A percentile compares a stretch with the other conserved stretches of the same genome.
phyloP scores from a whole-genome alignment of 768 basidiomycete genomes.

The Gelatoporia subvermispora region DNA sequence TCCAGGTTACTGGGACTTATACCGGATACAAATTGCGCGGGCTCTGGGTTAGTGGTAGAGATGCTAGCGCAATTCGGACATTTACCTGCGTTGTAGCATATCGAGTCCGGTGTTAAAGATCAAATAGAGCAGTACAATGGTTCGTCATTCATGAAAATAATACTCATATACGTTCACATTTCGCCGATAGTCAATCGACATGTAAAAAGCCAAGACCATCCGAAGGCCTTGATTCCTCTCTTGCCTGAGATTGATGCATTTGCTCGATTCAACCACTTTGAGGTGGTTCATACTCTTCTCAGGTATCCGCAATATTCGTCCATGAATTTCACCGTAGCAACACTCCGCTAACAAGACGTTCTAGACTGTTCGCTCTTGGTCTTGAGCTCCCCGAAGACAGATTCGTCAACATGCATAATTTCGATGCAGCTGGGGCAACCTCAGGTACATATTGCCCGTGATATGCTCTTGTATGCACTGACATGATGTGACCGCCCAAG shows the following conservation, averaged over 20 bases:
- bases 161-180: not conserved
- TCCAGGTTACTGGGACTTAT: conserved; percentile 38
- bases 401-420: conserved; percentile 35
- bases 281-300: conserved; percentile 23
- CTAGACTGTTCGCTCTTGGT: conserved; percentile 38
- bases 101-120: conserved; percentile 36
- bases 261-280: conserved; percentile 24
- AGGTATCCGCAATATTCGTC: conserved; percentile 11
- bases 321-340: not conserved
- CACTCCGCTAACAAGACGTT: not conserved
- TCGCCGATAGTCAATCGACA: conserved; percentile 21
- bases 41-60: conserved; percentile 38
- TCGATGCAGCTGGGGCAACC: conserved; percentile 30
- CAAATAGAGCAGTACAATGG: conserved; percentile 42
- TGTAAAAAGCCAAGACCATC: conserved; percentile 23
- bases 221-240: conserved; percentile 23
- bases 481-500: conserved; percentile 15
- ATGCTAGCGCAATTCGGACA: no score
- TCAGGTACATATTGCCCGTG: conserved; percentile 23
- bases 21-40: conserved; percentile 49
- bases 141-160: conserved; percentile 11
- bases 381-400: conserved; percentile 42
- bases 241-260: conserved; percentile 28
- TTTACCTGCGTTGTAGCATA: conserved; percentile 22
- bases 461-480: not conserved